phyloP scores from a whole-genome alignment of 2,329 filamentous ascomycete species.

The Fusarium clavum region DNA sequence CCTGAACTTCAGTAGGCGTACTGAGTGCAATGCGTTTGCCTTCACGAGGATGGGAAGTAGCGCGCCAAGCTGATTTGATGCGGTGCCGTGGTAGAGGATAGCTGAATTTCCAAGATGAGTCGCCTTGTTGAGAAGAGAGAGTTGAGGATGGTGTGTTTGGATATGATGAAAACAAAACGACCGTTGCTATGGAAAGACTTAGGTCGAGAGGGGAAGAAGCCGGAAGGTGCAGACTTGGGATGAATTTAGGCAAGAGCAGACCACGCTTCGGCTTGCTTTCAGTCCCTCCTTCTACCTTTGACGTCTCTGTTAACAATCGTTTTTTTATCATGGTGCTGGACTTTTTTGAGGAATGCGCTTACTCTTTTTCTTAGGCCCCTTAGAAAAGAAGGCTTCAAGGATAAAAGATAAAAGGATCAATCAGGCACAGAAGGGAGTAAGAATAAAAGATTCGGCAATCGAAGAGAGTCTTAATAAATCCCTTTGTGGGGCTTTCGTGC shows the following conservation, averaged over 20 bases:
- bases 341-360: not conserved
- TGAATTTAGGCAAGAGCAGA: conserved; percentile 22
- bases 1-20: conserved; percentile 1
- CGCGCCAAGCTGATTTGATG: not conserved
- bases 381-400: not conserved
- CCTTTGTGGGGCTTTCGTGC: conserved; percentile 11
- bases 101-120: conserved; percentile 9
- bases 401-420: not conserved
- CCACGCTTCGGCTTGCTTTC: conserved; percentile 2
- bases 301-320: not conserved
- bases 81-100: conserved; percentile 1
- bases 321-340: not conserved
- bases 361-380: conserved; percentile 15
- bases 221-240: conserved; percentile 26
- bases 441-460: not conserved
- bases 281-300: conserved; percentile 12
- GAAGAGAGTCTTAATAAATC: not conserved
- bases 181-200: conserved; percentile 4
- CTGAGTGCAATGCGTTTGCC: conserved; percentile 1
- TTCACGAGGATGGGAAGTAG: conserved; percentile 3
- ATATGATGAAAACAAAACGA: conserved; percentile 6
- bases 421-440: not conserved
- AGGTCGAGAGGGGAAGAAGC: conserved; percentile 5
- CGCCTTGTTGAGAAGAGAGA: conserved; percentile 13
- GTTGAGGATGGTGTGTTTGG: conserved; percentile 6